These are phyloP conservation scores for Cercospora zeina DNA, from an alignment of 2,329 filamentous ascomycete genomes.

Conservation along the genomic window DNA sequence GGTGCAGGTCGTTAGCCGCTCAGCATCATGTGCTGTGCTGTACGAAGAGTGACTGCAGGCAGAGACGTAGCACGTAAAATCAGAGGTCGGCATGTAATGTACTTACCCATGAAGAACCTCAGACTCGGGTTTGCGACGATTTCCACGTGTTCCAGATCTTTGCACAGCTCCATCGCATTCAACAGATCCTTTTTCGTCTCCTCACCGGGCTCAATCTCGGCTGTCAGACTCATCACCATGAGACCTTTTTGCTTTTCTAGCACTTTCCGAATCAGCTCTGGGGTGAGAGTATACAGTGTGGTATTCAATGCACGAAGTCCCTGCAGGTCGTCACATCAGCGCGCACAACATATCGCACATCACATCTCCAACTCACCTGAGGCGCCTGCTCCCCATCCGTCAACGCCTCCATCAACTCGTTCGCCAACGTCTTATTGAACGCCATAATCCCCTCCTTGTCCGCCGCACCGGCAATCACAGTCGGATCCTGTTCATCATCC, in stretches of 20 bases:
- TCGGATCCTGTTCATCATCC: conserved; percentile 39
- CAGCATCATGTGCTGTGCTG: background rate
- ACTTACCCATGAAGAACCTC: conserved; percentile 44
- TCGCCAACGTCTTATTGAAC: conserved; percentile 39
- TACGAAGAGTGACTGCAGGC: background rate
- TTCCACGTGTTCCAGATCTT: conserved; percentile 44
- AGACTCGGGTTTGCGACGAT: conserved; percentile 44
- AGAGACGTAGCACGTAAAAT: background rate
- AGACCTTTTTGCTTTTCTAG: conserved; percentile 42
- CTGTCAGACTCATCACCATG: conserved; percentile 44
- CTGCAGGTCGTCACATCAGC: conserved; percentile 8
- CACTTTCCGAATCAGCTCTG: conserved; percentile 41
- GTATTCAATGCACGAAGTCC: conserved; percentile 44
- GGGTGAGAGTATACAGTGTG: conserved; percentile 46
- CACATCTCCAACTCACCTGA: background rate
- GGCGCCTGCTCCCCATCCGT: conserved; percentile 40
- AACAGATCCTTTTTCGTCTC: conserved; percentile 42
- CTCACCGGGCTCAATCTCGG: conserved; percentile 42
- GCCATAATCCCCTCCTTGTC: conserved; percentile 42
- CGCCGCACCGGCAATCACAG: conserved; percentile 35
- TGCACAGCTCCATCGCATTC: conserved; percentile 36
- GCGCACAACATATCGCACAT: background rate
- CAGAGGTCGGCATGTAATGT: too few relatives aligned
- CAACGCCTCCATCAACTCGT: conserved; percentile 39
- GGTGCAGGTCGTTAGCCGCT: too few relatives aligned